Evolutionary conservation across 176 grass and related monocot genomes (phyloP), one percentile per base, ranked within the genome.

Genomic region (Microstegium vimineum): DNA sequence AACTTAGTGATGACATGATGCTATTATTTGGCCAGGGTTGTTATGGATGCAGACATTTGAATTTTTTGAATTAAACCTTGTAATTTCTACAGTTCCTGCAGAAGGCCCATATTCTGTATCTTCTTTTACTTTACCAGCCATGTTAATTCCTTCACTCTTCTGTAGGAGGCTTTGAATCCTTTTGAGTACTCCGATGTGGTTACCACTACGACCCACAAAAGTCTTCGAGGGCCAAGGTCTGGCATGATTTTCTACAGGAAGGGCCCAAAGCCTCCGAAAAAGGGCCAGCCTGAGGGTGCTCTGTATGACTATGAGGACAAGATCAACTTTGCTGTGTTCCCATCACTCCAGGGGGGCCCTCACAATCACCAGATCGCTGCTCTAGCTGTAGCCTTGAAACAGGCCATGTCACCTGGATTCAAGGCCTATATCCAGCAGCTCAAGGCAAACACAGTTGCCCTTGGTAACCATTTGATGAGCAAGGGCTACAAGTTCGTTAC

Each of bases 171-270:
- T 83, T 86, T 81, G 49, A 94, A 99, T 72, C 97, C 97, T 26
- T 99, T 99, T 6, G 97, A 96, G 15, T 96, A 66, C 74, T 94
- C 87, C 57, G 97, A 99, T 78, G 83, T 99, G 42, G 93, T 99
- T 34, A 99, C 97, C 8, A 99, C 97, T 18, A 99, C 97, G 14
- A 99, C 97, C 13, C 97, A 99, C 87, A 99, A 96, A 81, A 90
- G 87, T 83, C 97, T 99, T 28, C 66, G 97, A 69, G 97, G 93
- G 10, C 97, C 97, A 61, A 94, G 97, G 52, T 82, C 97, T 68
- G 97, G 97, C 26, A 99, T 99, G 97, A 99, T 99, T 64, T 99
- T 99, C 82, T 99, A 94, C 85, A 91, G 97, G 78, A 99, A 99
- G 68, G 97, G 97, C 14, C 97, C 93, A 23, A 99, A 92, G 69